A percentile compares a stretch with the other conserved stretches of the same genome.
phyloP scores from a whole-genome alignment of 257 asterid genomes.

The Gentiana macrophylla region DNA sequence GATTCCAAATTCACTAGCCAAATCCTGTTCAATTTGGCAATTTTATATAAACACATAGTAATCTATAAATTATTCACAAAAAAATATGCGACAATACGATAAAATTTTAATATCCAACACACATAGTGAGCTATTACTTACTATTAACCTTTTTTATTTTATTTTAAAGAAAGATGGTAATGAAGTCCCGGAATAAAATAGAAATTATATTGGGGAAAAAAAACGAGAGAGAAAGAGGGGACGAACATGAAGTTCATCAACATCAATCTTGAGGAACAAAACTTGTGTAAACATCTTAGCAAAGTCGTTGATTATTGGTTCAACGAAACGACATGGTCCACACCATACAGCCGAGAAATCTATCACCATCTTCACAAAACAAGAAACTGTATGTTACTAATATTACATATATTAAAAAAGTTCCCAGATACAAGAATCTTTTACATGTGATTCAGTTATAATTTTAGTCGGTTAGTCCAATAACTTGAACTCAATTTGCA shows the following conservation, averaged over 20 bases:
- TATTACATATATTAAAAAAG: neutral
- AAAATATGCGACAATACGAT: no score
- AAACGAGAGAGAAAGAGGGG: neutral
- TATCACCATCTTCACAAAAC: slow-evolving; percentile 41
- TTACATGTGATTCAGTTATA: no score
- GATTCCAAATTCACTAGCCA: slow-evolving; percentile 19
- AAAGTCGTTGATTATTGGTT: slow-evolving; percentile 40
- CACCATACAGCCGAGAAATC: slow-evolving; percentile 78
- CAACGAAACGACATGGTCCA: slow-evolving; percentile 49
- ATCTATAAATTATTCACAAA: no score
- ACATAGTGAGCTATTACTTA: neutral
- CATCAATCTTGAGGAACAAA: slow-evolving; percentile 68
- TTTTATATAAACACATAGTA: no score
- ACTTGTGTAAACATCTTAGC: slow-evolving; percentile 44
- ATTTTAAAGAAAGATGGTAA: neutral
- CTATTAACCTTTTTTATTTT: neutral
- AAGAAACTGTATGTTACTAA: neutral
- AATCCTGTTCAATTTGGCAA: slow-evolving; percentile 13
- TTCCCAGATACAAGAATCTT: neutral
- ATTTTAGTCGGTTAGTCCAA: no score
- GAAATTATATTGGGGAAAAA: neutral
- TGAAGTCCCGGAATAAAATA: neutral
- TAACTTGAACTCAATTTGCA: no score
- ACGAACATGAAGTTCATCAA: slow-evolving; percentile 50
- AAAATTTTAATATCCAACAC: no score